Evolutionary conservation across 1,284 basidiomycete species (phyloP), one percentile per base, ranked within the genome.

Genomic region (Ustilago lituana): DNA sequence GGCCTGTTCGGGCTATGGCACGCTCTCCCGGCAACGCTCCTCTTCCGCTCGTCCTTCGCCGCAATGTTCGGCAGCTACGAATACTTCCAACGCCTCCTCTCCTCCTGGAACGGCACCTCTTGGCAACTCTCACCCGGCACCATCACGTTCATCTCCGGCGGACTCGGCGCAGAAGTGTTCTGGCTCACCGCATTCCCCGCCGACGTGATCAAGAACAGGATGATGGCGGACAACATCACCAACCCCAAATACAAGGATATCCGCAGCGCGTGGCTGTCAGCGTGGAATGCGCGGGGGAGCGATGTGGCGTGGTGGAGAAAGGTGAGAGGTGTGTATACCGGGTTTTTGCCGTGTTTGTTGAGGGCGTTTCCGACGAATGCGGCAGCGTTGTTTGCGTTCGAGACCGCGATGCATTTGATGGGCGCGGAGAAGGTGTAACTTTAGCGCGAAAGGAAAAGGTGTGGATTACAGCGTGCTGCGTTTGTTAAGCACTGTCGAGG

Each of bases 61-160:
- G 47, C 53, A 40, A 82, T 81, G 78, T 83, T 83, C 53, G 69
- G 75, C 6, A 70, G 71, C 23, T 83, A 77, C 63, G 81, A 83
- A 39, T 32, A 77, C 24, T 73, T 82, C 24, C 76, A 81, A 36
- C 58, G 64, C 1, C 35, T 40, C 5, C 46, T 70, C 20, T 20
- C 53, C 8, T 45, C 51, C 5, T 54, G 64, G 35, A 65, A 66
- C 17, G 73, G 73, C 0, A 71, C 75, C 9, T 9, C 11, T 0
- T 72, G 58, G 62, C 52, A 90, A 86, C 86, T 90, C 75, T 87
- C 85, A 65, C 87, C 87, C 17, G 88, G 87, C 4, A 82, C 85
- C 10, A 86, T 89, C 5, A 90, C 89, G 65, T 90, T 91, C 78
- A 79, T 90, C 15, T 86, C 89, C 2, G 90, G 90, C 20, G 82